Evolutionary conservation across 768 basidiomycete genomes (phyloP).

Genomic region (Sistotremastrum suecicum): DNA sequence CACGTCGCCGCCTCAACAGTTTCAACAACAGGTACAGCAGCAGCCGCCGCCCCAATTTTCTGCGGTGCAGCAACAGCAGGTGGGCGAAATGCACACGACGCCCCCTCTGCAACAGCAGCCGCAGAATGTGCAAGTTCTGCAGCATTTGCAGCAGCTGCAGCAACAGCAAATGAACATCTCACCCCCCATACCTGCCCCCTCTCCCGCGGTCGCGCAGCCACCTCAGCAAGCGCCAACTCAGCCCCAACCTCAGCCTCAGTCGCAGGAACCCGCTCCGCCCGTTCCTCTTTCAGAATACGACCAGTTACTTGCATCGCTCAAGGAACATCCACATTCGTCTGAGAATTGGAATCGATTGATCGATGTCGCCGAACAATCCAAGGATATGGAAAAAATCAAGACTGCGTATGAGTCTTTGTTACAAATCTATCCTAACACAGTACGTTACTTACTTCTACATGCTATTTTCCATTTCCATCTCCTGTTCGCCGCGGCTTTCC

Average conservation of each 20-base stretch:
- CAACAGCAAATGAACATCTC: too few relatives aligned
- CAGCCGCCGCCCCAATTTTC: too few relatives aligned
- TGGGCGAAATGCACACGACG: too few relatives aligned
- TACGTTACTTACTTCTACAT: conserved; percentile 31
- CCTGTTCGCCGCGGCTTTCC: conserved; percentile 10
- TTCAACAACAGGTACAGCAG: too few relatives aligned
- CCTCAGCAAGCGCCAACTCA: not conserved
- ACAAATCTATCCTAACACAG: conserved; percentile 82
- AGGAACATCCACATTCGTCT: conserved; percentile 59
- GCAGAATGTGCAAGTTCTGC: too few relatives aligned
- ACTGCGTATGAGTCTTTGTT: conserved; percentile 73
- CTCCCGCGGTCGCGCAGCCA: not conserved
- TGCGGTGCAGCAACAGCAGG: not conserved
- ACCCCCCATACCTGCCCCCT: too few relatives aligned
- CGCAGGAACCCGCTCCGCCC: conserved; percentile 2
- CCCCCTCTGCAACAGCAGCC: too few relatives aligned
- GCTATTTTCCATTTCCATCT: conserved; percentile 11
- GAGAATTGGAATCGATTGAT: conserved; percentile 69
- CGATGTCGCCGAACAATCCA: conserved; percentile 58
- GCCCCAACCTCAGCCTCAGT: not conserved
- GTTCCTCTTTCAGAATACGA: conserved; percentile 54
- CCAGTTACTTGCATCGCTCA: conserved; percentile 40
- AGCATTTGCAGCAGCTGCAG: too few relatives aligned
- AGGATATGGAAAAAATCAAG: conserved; percentile 69
- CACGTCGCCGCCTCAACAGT: not conserved